Percentiles rank a stretch among this genome's conserved stretches.
These are phyloP conservation scores for Paramecium sexaurelia DNA, from an alignment of 73 alveolate genomes.

Conservation along the genomic window DNA sequence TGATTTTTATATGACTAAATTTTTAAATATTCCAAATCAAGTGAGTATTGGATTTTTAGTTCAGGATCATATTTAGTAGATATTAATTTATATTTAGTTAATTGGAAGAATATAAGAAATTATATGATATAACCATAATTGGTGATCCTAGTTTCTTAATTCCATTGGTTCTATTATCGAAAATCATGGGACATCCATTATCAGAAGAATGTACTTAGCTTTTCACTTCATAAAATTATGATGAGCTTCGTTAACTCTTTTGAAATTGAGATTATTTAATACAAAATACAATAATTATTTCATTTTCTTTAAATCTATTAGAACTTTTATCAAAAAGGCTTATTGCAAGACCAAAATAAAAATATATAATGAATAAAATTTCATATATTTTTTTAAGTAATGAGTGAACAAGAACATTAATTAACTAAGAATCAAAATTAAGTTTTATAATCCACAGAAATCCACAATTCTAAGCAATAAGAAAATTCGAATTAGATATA, in stretches of 20 bases:
- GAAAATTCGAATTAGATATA: constrained; percentile 9
- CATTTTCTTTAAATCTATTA: not conserved
- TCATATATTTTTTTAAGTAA: not conserved
- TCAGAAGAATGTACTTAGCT: not conserved
- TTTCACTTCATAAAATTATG: not conserved
- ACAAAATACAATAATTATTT: not conserved
- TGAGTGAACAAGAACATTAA: not conserved
- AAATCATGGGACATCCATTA: not conserved
- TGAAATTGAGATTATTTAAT: not conserved
- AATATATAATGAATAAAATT: not conserved
- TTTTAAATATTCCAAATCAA: constrained; percentile 6
- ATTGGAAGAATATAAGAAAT: not conserved
- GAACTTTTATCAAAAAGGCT: not conserved
- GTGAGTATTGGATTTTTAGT: constrained; percentile 43
- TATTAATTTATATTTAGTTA: not conserved
- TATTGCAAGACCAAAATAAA: not conserved
- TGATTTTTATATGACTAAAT: constrained; percentile 51
- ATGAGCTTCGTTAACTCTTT: constrained; percentile 11
- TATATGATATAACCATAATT: not conserved
- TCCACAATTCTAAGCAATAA: not conserved
- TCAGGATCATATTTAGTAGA: not conserved
- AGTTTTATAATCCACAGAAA: not conserved
- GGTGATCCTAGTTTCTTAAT: constrained; percentile 47
- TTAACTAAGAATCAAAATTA: not conserved
- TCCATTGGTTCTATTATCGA: not conserved